These are phyloP conservation scores for Rhodotorula babjevae DNA, from an alignment of 768 basidiomycete genomes.

Conservation along the genomic window DNA sequence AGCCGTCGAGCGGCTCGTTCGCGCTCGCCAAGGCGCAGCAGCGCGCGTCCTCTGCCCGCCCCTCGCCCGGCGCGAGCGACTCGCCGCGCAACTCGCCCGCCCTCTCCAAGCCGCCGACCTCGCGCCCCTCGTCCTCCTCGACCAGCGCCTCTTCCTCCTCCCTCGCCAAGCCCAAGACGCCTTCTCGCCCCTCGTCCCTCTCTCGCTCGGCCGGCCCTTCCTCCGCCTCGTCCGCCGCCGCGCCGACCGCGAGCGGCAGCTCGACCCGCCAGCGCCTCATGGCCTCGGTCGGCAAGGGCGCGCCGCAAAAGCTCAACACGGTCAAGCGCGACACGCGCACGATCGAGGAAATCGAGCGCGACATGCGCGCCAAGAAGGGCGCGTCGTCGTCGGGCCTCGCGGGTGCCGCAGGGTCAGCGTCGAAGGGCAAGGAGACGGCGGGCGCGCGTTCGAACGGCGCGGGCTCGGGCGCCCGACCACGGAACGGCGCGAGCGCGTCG, in stretches of 20 bases:
- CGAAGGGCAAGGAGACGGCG: neutral
- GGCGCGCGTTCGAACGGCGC: too few species aligned
- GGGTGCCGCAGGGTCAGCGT: neutral
- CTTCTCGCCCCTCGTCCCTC: conserved; percentile 2
- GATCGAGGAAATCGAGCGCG: conserved; percentile 43
- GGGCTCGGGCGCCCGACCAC: neutral
- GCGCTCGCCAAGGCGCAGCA: conserved; percentile 25
- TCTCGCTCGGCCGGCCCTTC: neutral
- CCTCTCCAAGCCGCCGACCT: neutral
- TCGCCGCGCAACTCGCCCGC: conserved; percentile 9
- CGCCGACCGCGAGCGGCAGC: neutral
- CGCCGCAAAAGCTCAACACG: conserved; percentile 27
- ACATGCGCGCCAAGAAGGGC: conserved; percentile 30
- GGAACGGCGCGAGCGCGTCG: neutral
- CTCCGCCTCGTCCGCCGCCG: neutral
- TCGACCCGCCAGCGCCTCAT: conserved; percentile 37
- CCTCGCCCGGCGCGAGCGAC: neutral
- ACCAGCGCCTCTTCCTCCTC: neutral
- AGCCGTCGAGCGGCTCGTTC: conserved; percentile 30
- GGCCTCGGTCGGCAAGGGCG: conserved; percentile 22
- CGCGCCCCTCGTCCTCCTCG: neutral
- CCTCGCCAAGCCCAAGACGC: neutral
- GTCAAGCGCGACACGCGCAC: conserved; percentile 41
- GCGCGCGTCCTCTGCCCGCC: neutral
- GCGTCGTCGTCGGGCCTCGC: neutral